Evolutionary conservation across 768 basidiomycete genomes (phyloP).

Genomic region (Lactarius pseudohatsudake): DNA sequence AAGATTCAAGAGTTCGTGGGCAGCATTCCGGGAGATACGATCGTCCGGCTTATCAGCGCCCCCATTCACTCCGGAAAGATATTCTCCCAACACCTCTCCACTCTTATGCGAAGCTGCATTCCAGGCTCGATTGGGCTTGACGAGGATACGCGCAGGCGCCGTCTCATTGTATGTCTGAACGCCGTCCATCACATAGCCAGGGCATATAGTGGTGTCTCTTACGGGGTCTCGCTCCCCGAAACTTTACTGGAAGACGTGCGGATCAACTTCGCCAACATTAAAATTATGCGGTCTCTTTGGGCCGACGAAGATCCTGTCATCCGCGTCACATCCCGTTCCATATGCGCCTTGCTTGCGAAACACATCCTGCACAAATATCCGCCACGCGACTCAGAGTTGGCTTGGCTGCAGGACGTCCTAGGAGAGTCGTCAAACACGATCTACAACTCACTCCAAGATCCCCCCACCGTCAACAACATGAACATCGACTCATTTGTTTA

Average conservation of each 20-base stretch:
- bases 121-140: slow-evolving; percentile 6
- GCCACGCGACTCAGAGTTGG: background rate
- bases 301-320: background rate
- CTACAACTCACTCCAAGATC: background rate
- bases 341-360: background rate
- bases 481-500: slow-evolving; percentile 2
- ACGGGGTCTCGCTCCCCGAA: background rate
- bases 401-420: background rate
- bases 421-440: background rate
- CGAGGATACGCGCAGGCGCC: background rate
- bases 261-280: background rate
- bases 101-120: slow-evolving; percentile 10
- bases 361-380: background rate
- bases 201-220: background rate
- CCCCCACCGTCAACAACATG: background rate
- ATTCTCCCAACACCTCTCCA: background rate
- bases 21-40: slow-evolving; percentile 3
- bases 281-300: background rate
- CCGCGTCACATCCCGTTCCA: background rate
- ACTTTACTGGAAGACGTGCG: background rate
- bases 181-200: slow-evolving; percentile 2
- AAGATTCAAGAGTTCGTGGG: slow-evolving; percentile 10
- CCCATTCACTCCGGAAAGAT: background rate
- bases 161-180: slow-evolving; percentile 3
- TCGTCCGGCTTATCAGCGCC: background rate